Base-by-base conservation (phyloP, 495 filamentous ascomycete species). In the Podospora didyma region DNA sequence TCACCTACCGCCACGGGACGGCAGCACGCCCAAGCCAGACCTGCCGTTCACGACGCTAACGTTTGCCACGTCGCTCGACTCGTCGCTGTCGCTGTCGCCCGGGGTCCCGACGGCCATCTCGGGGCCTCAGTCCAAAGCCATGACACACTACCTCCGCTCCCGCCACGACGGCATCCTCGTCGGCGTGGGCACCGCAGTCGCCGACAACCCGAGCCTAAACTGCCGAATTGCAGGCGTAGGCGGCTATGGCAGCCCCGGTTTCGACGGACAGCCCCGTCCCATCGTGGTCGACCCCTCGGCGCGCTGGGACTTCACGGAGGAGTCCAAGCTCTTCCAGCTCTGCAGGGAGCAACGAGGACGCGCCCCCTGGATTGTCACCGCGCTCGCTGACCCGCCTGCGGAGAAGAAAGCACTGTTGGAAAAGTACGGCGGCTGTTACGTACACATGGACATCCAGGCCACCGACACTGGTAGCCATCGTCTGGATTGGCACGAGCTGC, bases 61-160 rank as follows among this genome's bases (percentile, higher is more conserved):
- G 24, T 96, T 88, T 67, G 92, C 92, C 20, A 83, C 84, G 11
- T 95, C 90, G 5, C 85, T 96, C 65, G 92, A 96, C 69, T 86
- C 85, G 16, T 82, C 83, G 42, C 76, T 96, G 49, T 83, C 89
- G 10, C 79, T 93, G 19, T 74, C 82, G 0, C 87, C 89, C 0
- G 89, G 90, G 20, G 77, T 81, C 59, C 88, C 85, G 59, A 96
- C 91, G 2, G 74, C 80, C 2, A 80, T 96, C 10, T 96, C 92
- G 10, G 90, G 91, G 20, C 82, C 84, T 3, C 77, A 84, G 57
- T 86, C 89, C 12, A 96, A 95, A 69, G 78, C 86, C 48, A 90
- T 96, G 86, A 96, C 92, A 0, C 92, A 96, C 68, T 90, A 88
- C 69, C 79, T 96, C n/a, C 87, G 92, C 52, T 82, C 82, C 4